Evolutionary conservation across 257 asterid species (phyloP), one percentile per base, ranked within the genome.

Genomic region (Linderniella brevidens): DNA sequence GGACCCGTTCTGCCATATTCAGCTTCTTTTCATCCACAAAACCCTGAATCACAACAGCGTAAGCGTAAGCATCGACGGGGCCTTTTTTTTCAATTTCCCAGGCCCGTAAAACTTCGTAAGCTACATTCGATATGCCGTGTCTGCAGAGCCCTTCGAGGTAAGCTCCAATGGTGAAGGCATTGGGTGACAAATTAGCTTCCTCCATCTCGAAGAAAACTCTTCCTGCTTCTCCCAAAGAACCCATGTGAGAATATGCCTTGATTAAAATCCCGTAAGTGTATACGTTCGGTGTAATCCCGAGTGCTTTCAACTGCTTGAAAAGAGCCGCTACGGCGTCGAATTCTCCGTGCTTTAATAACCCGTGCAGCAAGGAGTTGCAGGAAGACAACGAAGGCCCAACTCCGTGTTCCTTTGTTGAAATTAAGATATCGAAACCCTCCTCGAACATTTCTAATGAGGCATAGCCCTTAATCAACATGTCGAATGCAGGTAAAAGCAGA

Each of bases 251-350:
- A 51, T 63, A 67, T 3, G 80, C 96, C 71, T 86, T 82, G 49
- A 86, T 57, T 58, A 67, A 54, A 62, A 82, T 82, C 29, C 71
- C 86, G 16, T 86, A 86, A 36, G 93, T 86, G 65, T 79, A 82
- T 13, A 73, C 69, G 65, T 86, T 75, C 0, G 93, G 90, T 40
- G 42, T 68, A 50, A 73, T 53, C 19, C 73, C 88, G 48, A 72
- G 64, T 58, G 55, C 53, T 63, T 55, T 63, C 46, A 82, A 51
- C 63, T 72, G 84, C 71, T 70, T 73, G 60, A 66, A 79, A 49
- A 76, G 19, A 36, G 75, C 71, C 57, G 78, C 44, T 3, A 74
- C 72, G 51, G 46, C 50, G 43, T 79, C 96, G 43, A 61, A 25
- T 50, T 68, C 64, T 46, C 77, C 77, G 57, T 54, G 57, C 46